Percentiles rank a stretch among this genome's conserved stretches.
Evolutionary conservation across 495 filamentous ascomycete genomes (phyloP).

Genomic region (Penicillium cosmopolitanum): DNA sequence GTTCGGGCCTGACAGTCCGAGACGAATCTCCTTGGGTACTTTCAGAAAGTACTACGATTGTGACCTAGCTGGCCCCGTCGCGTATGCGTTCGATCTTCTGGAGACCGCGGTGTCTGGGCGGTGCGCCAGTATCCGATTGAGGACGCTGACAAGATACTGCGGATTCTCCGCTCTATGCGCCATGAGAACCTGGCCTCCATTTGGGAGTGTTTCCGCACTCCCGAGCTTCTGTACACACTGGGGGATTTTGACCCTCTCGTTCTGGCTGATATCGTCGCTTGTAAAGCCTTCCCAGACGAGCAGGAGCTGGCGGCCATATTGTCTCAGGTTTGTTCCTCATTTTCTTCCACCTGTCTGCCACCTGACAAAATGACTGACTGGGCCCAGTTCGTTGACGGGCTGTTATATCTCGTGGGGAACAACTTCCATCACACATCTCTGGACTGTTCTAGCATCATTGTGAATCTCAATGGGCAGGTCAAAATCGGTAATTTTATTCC

Average conservation of each 20-base stretch:
- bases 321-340: conserved; percentile 17
- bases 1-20: background rate
- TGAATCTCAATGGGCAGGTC: no score
- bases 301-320: conserved; percentile 22
- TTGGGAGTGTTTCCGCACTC: conserved; percentile 12
- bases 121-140: conserved; percentile 13
- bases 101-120: conserved; percentile 7
- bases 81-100: conserved; percentile 9
- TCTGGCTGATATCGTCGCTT: conserved; percentile 22
- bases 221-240: conserved; percentile 17
- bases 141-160: conserved; percentile 15
- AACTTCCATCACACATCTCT: no score
- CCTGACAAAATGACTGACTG: conserved; percentile 4
- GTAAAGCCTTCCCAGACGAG: conserved; percentile 20
- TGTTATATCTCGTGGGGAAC: conserved; percentile 13
- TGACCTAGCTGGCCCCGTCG: background rate
- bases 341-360: background rate
- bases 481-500: no score
- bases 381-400: conserved; percentile 18
- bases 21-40: background rate
- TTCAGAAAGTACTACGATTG: background rate
- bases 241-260: conserved; percentile 21
- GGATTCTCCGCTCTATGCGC: conserved; percentile 7
- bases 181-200: conserved; percentile 21
- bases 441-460: no score